Evolutionary conservation across 352 stramenopile species (phyloP).

Genomic region (Phytophthora cajani): DNA sequence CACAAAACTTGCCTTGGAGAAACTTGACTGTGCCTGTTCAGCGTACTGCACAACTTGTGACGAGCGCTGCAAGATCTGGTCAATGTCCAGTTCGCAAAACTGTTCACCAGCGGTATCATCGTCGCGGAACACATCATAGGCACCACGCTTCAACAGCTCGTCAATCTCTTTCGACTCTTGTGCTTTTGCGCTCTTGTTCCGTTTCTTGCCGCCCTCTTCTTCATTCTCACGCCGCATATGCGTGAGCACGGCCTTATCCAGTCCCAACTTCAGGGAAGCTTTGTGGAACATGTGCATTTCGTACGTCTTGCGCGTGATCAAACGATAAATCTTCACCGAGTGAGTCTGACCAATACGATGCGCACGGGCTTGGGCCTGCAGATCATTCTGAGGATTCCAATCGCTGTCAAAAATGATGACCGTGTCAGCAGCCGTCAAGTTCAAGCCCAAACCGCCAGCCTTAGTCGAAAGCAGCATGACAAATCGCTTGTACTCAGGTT

Average conservation of each 20-base stretch:
- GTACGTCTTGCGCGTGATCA: slow-evolving; percentile 94
- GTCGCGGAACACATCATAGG: slow-evolving; percentile 93
- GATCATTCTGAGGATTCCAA: slow-evolving; percentile 98
- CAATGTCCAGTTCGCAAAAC: slow-evolving; percentile 98
- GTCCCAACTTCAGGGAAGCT: slow-evolving; percentile 90
- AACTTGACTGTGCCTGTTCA: slow-evolving; percentile 84
- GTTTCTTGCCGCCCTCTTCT: slow-evolving; percentile 75
- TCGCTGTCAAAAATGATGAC: slow-evolving; percentile 99
- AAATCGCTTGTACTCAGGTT: slow-evolving; percentile 94
- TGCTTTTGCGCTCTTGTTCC: slow-evolving; percentile 80
- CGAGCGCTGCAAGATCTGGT: slow-evolving; percentile 95
- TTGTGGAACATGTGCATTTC: slow-evolving; percentile 96
- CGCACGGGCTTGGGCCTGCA: slow-evolving; percentile 93
- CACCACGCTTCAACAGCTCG: slow-evolving; percentile 90
- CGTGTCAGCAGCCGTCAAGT: slow-evolving; percentile 94
- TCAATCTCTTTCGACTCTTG: slow-evolving; percentile 92
- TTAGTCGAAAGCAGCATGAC: slow-evolving; percentile 98
- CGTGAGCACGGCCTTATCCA: slow-evolving; percentile 94
- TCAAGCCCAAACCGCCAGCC: slow-evolving; percentile 95
- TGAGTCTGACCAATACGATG: slow-evolving; percentile 94
- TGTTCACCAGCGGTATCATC: slow-evolving; percentile 92
- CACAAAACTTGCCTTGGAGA: slow-evolving; percentile 94
- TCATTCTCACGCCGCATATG: slow-evolving; percentile 92
- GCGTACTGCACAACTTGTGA: slow-evolving; percentile 89
- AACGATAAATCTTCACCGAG: slow-evolving; percentile 90